Evolutionary conservation across 257 asterid species (phyloP).

Genomic region (Lycium ferocissimum): DNA sequence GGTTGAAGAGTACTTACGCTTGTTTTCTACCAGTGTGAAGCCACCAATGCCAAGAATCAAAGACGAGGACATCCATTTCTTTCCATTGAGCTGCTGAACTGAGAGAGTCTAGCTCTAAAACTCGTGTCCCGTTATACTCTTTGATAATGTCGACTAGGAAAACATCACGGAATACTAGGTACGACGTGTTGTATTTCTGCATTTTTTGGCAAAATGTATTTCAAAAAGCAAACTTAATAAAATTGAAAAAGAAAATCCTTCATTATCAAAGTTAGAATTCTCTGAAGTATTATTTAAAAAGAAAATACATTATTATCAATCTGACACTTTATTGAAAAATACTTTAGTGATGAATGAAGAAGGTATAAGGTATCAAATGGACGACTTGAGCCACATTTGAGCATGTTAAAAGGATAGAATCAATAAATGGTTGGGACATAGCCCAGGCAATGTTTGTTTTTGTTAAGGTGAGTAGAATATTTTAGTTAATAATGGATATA

Average conservation of each 20-base stretch:
- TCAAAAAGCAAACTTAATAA: background rate
- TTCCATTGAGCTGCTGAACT: constrained; percentile 26
- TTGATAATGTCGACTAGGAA: constrained; percentile 35
- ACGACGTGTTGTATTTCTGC: constrained; percentile 34
- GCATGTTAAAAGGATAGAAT: background rate
- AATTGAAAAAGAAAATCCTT: background rate
- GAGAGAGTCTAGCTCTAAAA: constrained; percentile 38
- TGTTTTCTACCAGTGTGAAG: constrained; percentile 45
- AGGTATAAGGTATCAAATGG: background rate
- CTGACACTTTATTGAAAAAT: background rate
- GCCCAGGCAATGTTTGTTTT: background rate
- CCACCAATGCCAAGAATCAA: constrained; percentile 56
- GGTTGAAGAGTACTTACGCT: constrained; percentile 31
- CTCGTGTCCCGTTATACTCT: constrained; percentile 27
- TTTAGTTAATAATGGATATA: no score
- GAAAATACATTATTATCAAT: background rate
- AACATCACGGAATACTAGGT: constrained; percentile 33
- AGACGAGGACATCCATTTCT: constrained; percentile 39
- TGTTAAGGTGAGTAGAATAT: no score
- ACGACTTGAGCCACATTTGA: background rate
- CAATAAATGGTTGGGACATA: no score
- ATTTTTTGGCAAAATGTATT: background rate
- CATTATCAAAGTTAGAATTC: background rate
- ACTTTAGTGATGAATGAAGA: background rate
- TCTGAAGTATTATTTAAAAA: no score